Conservation (phyloP, 306 rosid species). For the Gynostemma pentaphyllum region DNA sequence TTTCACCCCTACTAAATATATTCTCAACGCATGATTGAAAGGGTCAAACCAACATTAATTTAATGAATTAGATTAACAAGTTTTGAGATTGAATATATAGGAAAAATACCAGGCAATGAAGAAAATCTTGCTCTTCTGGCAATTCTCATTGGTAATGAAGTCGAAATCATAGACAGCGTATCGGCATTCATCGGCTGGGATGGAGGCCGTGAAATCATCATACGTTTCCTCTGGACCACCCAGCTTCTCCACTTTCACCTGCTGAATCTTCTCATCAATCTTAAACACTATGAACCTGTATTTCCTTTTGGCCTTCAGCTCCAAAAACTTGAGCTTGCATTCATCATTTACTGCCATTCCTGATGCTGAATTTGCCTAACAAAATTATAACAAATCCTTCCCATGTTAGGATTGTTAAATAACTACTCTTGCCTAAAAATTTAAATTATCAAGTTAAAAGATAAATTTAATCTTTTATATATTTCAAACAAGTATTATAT, state of each 20-base stretch:
- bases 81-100: neutral
- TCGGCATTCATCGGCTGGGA: slow-evolving; percentile 10
- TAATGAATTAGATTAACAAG: too few relatives aligned
- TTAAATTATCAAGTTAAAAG: too few relatives aligned
- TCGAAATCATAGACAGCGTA: slow-evolving; percentile 14
- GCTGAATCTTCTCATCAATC: slow-evolving; percentile 14
- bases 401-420: neutral
- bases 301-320: slow-evolving; percentile 11
- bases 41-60: neutral
- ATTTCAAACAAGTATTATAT: too few relatives aligned
- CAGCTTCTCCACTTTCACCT: slow-evolving; percentile 3
- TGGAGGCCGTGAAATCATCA: slow-evolving; percentile 5
- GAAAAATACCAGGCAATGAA: slow-evolving; percentile 4
- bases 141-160: slow-evolving; percentile 4
- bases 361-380: slow-evolving; percentile 13
- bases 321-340: slow-evolving; percentile 13
- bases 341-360: slow-evolving; percentile 17
- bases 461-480: too few relatives aligned
- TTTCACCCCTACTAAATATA: too few relatives aligned
- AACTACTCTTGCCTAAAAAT: too few relatives aligned
- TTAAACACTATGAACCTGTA: slow-evolving; percentile 13
- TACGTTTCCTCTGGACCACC: slow-evolving; percentile 2
- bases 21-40: too few relatives aligned
- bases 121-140: slow-evolving; percentile 12
- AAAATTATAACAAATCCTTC: neutral